phyloP scores from a whole-genome alignment of 352 stramenopile species.

The Phytophthora colocasiae region DNA sequence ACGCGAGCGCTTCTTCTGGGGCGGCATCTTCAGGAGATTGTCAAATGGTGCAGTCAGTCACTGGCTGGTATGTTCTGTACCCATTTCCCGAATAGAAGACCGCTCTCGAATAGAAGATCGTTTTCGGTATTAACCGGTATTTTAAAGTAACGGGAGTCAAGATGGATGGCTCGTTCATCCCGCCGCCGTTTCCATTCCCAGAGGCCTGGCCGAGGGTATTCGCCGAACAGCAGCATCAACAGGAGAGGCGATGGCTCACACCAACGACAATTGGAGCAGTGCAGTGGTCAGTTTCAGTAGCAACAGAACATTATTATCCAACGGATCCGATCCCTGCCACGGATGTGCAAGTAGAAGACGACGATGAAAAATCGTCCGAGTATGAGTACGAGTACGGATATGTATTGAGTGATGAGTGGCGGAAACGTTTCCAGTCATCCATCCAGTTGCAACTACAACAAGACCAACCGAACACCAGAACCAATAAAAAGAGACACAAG shows the following conservation, averaged over 20 bases:
- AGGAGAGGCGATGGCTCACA: conserved; percentile 57
- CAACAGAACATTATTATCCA: conserved; percentile 4
- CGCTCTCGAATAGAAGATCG: background rate
- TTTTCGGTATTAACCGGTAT: background rate
- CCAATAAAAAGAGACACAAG: conserved; percentile 22
- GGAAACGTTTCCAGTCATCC: conserved; percentile 49
- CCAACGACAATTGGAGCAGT: conserved; percentile 26
- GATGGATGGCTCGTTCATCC: conserved; percentile 57
- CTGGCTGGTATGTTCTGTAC: conserved; percentile 10
- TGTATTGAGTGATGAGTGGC: conserved; percentile 80
- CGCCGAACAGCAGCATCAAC: conserved; percentile 31
- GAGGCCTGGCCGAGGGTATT: conserved; percentile 67
- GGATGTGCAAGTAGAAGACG: conserved; percentile 3
- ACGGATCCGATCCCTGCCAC: background rate
- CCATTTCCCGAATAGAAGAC: conserved; percentile 11
- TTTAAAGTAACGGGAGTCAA: no score
- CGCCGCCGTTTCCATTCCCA: conserved; percentile 82
- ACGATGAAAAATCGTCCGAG: conserved; percentile 13
- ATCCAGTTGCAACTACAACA: conserved; percentile 16
- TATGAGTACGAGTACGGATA: conserved; percentile 75
- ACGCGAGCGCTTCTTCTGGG: conserved; percentile 48
- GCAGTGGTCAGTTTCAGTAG: background rate
- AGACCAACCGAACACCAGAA: conserved; percentile 1
- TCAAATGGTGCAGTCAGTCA: conserved; percentile 5
- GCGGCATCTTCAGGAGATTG: conserved; percentile 30